phyloP scores from a whole-genome alignment of 257 asterid genomes.

The Solanum verrucosum region DNA sequence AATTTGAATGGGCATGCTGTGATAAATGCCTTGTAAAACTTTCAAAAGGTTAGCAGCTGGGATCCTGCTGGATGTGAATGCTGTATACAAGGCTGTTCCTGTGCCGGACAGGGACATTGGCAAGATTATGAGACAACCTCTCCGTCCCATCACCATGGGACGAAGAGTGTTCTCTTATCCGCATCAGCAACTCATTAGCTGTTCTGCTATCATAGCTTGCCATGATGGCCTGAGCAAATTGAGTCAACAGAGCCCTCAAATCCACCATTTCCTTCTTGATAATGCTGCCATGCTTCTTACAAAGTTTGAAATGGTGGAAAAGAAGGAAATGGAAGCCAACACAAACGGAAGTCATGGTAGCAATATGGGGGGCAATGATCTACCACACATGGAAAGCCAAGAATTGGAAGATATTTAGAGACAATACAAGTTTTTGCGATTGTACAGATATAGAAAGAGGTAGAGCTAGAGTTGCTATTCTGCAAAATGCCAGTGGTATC shows the following conservation, averaged over 20 bases:
- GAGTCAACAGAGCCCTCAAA: slow-evolving; percentile 21
- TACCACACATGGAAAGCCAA: too few relatives aligned
- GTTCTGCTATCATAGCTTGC: slow-evolving; percentile 21
- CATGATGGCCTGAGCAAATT: slow-evolving; percentile 27
- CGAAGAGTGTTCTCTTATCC: slow-evolving; percentile 28
- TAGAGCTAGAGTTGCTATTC: too few relatives aligned
- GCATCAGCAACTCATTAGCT: slow-evolving; percentile 14
- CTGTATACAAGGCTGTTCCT: slow-evolving; percentile 15
- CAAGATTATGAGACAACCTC: slow-evolving; percentile 24
- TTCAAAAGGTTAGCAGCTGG: slow-evolving; percentile 20
- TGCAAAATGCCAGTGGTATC: too few relatives aligned
- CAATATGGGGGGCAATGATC: too few relatives aligned
- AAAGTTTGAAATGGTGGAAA: too few relatives aligned
- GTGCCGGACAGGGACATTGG: slow-evolving; percentile 19
- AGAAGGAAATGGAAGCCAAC: too few relatives aligned
- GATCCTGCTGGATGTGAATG: slow-evolving; percentile 7
- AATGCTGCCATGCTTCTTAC: slow-evolving; percentile 12
- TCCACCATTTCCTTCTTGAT: slow-evolving; percentile 23
- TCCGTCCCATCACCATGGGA: slow-evolving; percentile 29
- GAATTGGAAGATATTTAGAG: too few relatives aligned
- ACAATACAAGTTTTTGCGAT: too few relatives aligned
- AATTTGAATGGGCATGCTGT: slow-evolving; percentile 23
- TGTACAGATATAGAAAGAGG: too few relatives aligned
- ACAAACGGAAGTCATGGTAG: too few relatives aligned
- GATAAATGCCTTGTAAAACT: slow-evolving; percentile 18